Conservation (phyloP, 2,329 filamentous ascomycete genomes). For the Zymoseptoria tritici region DNA sequence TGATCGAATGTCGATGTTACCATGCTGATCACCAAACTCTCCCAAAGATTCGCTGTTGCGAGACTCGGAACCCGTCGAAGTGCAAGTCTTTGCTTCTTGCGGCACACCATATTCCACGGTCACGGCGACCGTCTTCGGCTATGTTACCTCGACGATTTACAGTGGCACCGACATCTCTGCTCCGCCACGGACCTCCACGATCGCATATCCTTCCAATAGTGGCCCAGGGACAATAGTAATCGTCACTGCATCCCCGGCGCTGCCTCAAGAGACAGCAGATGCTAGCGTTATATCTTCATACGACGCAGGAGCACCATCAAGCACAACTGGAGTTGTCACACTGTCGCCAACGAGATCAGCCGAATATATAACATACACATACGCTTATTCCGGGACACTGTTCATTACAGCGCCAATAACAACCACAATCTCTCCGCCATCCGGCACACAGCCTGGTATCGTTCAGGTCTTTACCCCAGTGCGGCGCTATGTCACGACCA, state of each 20-base stretch:
- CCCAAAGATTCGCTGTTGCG: background rate
- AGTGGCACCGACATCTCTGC: background rate
- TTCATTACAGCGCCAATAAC: background rate
- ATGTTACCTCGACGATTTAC: background rate
- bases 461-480: background rate
- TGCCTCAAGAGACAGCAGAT: too few relatives aligned
- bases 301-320: background rate
- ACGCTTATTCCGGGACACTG: background rate
- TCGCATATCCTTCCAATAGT: background rate
- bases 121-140: background rate
- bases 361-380: constrained; percentile 6
- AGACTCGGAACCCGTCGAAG: background rate
- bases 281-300: too few relatives aligned
- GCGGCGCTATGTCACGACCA: background rate
- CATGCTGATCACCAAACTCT: background rate
- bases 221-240: background rate
- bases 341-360: constrained; percentile 3
- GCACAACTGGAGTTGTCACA: background rate
- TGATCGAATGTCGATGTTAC: background rate
- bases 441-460: background rate
- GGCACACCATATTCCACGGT: background rate
- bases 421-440: background rate
- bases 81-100: background rate
- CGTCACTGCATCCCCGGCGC: background rate
- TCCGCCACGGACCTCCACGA: background rate